These are phyloP conservation scores for Craterostigma plantagineum DNA, from an alignment of 257 asterid species.

Conservation along the genomic window DNA sequence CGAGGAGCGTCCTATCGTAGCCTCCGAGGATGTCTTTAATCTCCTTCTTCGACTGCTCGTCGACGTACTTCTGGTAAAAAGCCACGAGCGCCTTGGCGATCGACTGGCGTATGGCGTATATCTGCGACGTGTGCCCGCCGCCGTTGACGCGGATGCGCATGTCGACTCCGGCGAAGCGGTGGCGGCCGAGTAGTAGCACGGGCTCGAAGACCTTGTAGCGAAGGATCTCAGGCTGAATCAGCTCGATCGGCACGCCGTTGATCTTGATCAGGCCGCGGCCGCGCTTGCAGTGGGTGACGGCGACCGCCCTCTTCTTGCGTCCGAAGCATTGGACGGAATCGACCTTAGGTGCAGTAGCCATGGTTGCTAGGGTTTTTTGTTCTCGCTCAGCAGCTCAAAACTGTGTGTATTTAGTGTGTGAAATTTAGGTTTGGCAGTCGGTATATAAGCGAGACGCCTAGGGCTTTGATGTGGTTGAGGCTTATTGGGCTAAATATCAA, in stretches of 20 bases:
- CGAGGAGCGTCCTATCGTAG: slow-evolving; percentile 63
- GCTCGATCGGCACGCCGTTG: slow-evolving; percentile 3
- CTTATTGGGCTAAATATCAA: no score
- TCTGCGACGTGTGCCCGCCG: slow-evolving; percentile 70
- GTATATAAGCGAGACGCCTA: no score
- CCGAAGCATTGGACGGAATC: background rate
- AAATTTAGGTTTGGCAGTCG: no score
- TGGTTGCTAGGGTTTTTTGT: background rate
- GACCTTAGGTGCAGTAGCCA: background rate
- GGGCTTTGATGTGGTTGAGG: no score
- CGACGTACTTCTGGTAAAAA: slow-evolving; percentile 60
- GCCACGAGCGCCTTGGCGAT: slow-evolving; percentile 69
- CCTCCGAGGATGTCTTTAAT: slow-evolving; percentile 54
- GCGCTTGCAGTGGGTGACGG: slow-evolving; percentile 2
- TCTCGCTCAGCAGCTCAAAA: no score
- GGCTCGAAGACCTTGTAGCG: slow-evolving; percentile 1
- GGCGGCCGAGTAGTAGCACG: background rate
- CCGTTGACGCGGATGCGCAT: slow-evolving; percentile 1
- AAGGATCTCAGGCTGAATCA: background rate
- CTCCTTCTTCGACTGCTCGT: slow-evolving; percentile 64
- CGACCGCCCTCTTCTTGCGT: background rate
- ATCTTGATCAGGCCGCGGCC: slow-evolving; percentile 3
- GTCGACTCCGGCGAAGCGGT: slow-evolving; percentile 1
- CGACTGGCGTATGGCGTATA: slow-evolving; percentile 72
- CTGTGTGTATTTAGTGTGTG: no score